phyloP scores from a whole-genome alignment of 805 yeast genomes.

The Cyberlindnera euphorbiiphila region DNA sequence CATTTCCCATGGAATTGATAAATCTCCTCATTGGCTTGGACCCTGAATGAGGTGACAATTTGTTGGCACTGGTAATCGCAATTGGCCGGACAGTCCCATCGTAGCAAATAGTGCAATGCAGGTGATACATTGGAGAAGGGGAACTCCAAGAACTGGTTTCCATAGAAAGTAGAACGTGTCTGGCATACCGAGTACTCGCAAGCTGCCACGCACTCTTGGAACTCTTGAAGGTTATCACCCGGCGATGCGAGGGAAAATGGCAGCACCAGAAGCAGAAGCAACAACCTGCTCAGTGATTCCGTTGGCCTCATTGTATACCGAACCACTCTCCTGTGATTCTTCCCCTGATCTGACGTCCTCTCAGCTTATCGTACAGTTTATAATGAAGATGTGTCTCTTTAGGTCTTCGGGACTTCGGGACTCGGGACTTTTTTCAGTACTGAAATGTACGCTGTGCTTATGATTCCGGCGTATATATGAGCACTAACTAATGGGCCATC shows the following conservation, averaged over 20 bases:
- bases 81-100: constrained; percentile 74
- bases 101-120: constrained; percentile 37
- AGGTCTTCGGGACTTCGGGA: too few species aligned
- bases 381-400: too few species aligned
- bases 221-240: constrained; percentile 17
- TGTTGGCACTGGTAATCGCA: constrained; percentile 96
- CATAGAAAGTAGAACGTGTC: constrained; percentile 6
- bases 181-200: constrained; percentile 13
- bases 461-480: neutral
- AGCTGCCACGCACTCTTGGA: constrained; percentile 14
- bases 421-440: constrained; percentile 1
- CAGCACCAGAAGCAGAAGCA: neutral
- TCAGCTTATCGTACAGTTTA: too few species aligned
- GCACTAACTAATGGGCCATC: too few species aligned
- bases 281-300: too few species aligned
- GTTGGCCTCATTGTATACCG: too few species aligned
- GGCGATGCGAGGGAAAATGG: constrained; percentile 8
- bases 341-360: too few species aligned
- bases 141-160: constrained; percentile 9
- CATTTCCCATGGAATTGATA: constrained; percentile 96
- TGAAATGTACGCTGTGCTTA: neutral
- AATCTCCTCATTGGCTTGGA: constrained; percentile 44
- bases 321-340: too few species aligned
- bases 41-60: constrained; percentile 56
- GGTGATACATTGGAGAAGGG: constrained; percentile 10